Conservation (phyloP, 2,329 filamentous ascomycete genomes). For the Colletotrichum somersetense region DNA sequence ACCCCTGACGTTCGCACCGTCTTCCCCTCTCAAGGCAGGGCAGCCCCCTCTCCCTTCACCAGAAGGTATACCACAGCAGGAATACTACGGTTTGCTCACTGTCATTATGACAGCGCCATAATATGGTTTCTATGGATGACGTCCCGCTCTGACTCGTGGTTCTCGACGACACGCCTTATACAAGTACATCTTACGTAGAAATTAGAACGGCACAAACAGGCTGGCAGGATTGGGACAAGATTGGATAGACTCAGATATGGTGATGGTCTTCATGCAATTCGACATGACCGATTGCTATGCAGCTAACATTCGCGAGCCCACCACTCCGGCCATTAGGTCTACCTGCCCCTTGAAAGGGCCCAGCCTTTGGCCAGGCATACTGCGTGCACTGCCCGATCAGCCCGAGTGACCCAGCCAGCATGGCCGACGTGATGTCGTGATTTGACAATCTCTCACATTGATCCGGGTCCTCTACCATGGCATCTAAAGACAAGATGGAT, state of each 20-base stretch:
- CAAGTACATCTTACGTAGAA: background rate
- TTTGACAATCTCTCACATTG: background rate
- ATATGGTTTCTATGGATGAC: background rate
- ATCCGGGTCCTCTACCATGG: background rate
- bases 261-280: slow-evolving; percentile 12
- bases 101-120: background rate
- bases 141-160: background rate
- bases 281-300: background rate
- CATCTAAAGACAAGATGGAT: background rate
- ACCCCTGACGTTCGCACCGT: slow-evolving; percentile 18
- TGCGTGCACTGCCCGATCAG: slow-evolving; percentile 1
- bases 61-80: background rate
- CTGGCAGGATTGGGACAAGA: background rate
- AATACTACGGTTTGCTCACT: background rate
- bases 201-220: background rate
- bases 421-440: slow-evolving; percentile 2
- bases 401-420: background rate
- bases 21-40: slow-evolving; percentile 7
- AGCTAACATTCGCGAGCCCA: slow-evolving; percentile 20
- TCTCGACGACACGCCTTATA: too few species aligned
- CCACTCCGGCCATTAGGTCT: slow-evolving; percentile 7
- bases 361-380: background rate
- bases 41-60: background rate
- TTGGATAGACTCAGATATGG: background rate
- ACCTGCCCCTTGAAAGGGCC: slow-evolving; percentile 9